These are phyloP conservation scores for Phytopythium delawarense DNA, from an alignment of 352 stramenopile genomes.

Conservation along the genomic window DNA sequence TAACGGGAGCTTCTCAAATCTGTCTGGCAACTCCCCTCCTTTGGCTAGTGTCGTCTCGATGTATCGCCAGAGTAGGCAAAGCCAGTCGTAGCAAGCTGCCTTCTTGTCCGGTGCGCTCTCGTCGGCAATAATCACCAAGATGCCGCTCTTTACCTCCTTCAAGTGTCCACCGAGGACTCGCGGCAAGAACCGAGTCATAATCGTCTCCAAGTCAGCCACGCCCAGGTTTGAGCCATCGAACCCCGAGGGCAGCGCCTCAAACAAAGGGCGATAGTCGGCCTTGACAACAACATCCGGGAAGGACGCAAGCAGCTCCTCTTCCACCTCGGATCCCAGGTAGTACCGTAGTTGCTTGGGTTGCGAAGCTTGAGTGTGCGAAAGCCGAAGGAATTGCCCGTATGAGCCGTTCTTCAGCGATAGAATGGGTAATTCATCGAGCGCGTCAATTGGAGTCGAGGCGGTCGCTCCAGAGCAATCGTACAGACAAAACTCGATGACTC, in stretches of 20 bases:
- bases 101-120: not conserved
- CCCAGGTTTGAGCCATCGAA: slow-evolving; percentile 46
- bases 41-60: slow-evolving; percentile 31
- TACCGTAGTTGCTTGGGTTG: slow-evolving; percentile 15
- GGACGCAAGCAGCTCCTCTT: slow-evolving; percentile 44
- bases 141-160: slow-evolving; percentile 17
- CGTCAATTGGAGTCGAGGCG: slow-evolving; percentile 7
- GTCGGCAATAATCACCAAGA: slow-evolving; percentile 19
- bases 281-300: slow-evolving; percentile 39
- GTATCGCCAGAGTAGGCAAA: slow-evolving; percentile 48
- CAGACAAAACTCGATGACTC: slow-evolving; percentile 50
- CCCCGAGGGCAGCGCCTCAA: slow-evolving; percentile 36
- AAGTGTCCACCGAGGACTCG: slow-evolving; percentile 30
- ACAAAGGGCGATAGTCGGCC: slow-evolving; percentile 34
- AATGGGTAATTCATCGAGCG: slow-evolving; percentile 38
- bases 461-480: slow-evolving; percentile 21
- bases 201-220: slow-evolving; percentile 21
- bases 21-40: slow-evolving; percentile 17
- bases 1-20: slow-evolving; percentile 38
- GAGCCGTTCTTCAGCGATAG: slow-evolving; percentile 37
- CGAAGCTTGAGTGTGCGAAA: not conserved
- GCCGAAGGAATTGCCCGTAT: slow-evolving; percentile 33
- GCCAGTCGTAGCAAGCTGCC: slow-evolving; percentile 29
- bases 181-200: slow-evolving; percentile 40
- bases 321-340: slow-evolving; percentile 39